Evolutionary conservation across 371 early-diverging fungal species (phyloP).

Genomic region (Syncephalastrum contaminatum): DNA sequence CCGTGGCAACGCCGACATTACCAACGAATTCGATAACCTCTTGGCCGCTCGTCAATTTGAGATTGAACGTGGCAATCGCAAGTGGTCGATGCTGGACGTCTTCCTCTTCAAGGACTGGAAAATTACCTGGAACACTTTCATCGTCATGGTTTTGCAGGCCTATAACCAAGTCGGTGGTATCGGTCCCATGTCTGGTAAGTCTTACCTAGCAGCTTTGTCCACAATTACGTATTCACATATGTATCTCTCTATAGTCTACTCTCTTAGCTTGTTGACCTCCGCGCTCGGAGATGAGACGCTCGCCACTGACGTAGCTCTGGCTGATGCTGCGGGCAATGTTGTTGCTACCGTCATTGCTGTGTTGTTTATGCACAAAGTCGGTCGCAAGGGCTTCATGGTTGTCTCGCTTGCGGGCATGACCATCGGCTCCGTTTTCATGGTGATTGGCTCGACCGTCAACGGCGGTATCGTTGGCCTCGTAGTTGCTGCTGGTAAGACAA

Average conservation of each 20-base stretch:
- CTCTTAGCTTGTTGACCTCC: constrained; percentile 36
- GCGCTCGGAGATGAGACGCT: constrained; percentile 31
- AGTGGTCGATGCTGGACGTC: constrained; percentile 41
- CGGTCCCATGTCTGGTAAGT: constrained; percentile 47
- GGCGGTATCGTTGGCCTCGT: constrained; percentile 28
- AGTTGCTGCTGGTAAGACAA: constrained; percentile 26
- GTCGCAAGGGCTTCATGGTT: constrained; percentile 47
- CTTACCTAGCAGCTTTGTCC: neutral
- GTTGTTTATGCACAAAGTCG: constrained; percentile 37
- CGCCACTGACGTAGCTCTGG: constrained; percentile 37
- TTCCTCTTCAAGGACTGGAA: constrained; percentile 30
- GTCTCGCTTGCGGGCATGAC: constrained; percentile 38
- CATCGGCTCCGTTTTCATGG: constrained; percentile 37
- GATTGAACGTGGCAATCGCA: constrained; percentile 19
- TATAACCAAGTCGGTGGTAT: constrained; percentile 50
- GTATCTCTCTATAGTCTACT: constrained; percentile 10
- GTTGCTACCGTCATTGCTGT: constrained; percentile 35
- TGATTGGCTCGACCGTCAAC: constrained; percentile 28
- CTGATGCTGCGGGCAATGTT: constrained; percentile 40
- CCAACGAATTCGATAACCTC: constrained; percentile 31
- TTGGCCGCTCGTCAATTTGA: constrained; percentile 44
- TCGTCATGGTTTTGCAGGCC: constrained; percentile 47
- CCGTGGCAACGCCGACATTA: constrained; percentile 47
- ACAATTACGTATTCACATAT: neutral
- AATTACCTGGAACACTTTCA: constrained; percentile 36